These are phyloP conservation scores for Cymbidium sinense DNA, from an alignment of 106 monocot genomes.

Conservation along the genomic window DNA sequence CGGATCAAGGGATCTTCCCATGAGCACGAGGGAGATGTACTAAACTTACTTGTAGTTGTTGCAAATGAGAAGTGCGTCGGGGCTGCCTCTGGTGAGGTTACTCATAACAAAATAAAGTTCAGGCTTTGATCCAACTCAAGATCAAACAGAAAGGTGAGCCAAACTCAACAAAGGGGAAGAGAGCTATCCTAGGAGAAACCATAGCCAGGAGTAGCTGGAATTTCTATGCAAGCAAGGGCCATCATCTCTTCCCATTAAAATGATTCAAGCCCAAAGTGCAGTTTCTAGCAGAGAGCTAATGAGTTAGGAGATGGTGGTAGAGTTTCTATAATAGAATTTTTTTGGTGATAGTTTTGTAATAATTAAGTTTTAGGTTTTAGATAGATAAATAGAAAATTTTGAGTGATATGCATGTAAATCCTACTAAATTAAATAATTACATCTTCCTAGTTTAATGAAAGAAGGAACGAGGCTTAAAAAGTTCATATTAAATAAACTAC, in stretches of 20 bases:
- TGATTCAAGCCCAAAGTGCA: no score
- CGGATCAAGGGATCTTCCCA: slow-evolving; percentile 50
- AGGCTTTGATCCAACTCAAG: slow-evolving; percentile 98
- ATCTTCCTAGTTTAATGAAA: no score
- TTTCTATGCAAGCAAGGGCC: slow-evolving; percentile 69
- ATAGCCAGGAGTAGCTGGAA: slow-evolving; percentile 53
- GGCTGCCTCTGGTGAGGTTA: slow-evolving; percentile 58
- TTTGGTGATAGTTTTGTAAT: no score
- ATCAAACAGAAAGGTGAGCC: slow-evolving; percentile 69
- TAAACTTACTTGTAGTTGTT: slow-evolving; percentile 96
- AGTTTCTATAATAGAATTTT: no score
- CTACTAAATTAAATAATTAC: no score
- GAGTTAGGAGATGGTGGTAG: no score
- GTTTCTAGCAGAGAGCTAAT: no score
- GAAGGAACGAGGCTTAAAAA: no score
- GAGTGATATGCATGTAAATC: no score
- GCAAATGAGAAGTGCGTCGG: slow-evolving; percentile 82
- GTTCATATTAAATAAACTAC: no score
- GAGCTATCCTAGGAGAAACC: slow-evolving; percentile 61
- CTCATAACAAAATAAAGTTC: slow-evolving; percentile 93
- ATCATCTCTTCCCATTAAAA: slow-evolving; percentile 56
- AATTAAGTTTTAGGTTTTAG: no score
- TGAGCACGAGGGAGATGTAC: slow-evolving; percentile 78
- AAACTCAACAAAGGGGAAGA: slow-evolving; percentile 75
- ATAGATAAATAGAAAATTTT: no score